Conservation (phyloP, 2,329 filamentous ascomycete species). For the Calonectria honghensis region DNA sequence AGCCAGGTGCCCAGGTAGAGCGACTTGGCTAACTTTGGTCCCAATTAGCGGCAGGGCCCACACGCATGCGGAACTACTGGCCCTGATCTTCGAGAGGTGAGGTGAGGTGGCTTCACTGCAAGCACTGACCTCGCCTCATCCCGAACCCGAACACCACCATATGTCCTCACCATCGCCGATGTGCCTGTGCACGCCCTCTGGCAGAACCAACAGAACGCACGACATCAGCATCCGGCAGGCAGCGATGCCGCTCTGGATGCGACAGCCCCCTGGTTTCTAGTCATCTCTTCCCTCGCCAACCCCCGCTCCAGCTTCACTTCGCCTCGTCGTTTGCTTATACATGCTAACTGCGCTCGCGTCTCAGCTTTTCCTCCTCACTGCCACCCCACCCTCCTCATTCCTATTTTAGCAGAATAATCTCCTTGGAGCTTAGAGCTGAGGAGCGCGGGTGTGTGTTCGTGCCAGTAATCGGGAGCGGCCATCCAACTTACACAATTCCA, state of each 20-base stretch:
- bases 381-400: slow-evolving; percentile 25
- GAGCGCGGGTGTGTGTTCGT: neutral
- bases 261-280: slow-evolving; percentile 25
- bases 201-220: slow-evolving; percentile 26
- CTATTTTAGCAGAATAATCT: neutral
- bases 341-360: neutral
- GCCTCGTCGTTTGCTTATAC: neutral
- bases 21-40: slow-evolving; percentile 33
- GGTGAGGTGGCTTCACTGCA: slow-evolving; percentile 35
- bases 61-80: slow-evolving; percentile 7
- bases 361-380: neutral
- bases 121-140: slow-evolving; percentile 32
- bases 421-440: neutral
- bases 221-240: slow-evolving; percentile 23
- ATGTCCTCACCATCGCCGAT: slow-evolving; percentile 26
- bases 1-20: slow-evolving; percentile 32
- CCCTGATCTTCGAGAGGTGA: slow-evolving; percentile 1
- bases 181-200: slow-evolving; percentile 12
- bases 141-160: slow-evolving; percentile 26
- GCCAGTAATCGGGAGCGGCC: slow-evolving; percentile 17
- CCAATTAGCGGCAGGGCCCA: slow-evolving; percentile 32
- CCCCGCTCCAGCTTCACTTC: slow-evolving; percentile 15
- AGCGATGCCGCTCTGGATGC: slow-evolving; percentile 28
- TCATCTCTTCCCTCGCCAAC: slow-evolving; percentile 18
- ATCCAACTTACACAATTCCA: slow-evolving; percentile 40